Evolutionary conservation across 345 rosid species (phyloP), one percentile per base, ranked within the genome.

Genomic region (Noccaea bulbosa): DNA sequence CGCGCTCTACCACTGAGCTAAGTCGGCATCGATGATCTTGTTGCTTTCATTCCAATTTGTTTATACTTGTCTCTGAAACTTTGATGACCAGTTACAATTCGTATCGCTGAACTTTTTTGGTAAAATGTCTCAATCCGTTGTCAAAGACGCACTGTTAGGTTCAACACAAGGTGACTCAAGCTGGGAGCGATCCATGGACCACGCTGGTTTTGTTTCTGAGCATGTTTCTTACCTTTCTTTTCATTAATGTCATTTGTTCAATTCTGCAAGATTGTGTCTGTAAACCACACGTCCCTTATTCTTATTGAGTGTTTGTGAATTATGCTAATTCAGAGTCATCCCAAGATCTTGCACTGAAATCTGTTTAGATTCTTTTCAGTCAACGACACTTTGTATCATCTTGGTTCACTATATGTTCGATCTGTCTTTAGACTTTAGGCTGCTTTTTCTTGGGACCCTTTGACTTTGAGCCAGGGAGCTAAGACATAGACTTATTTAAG

Each of bases 401-500:
- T 53, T 39, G 10, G 38, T 39, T 68, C 69, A 24, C 58, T 6
- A 44, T 35, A 24, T 41, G 51, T 75, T 69, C 44, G 69, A 67
- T 69, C 52, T 69, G 55, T 62, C 35, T 69, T 62, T 39, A 74
- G 20, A 15, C 62, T 58, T 59, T 74, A 34, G 10, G 33, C 34
- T 50, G 48, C 61, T 67, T 67, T 73, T 38, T 49, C 9, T 10
- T 3, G 50, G 65, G 59, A 30, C 56, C 62, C 34, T 59, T 77
- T 71, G 81, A 71, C 73, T 72, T 60, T 50, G 71, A 46, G 74
- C 49, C 8, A 54, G 5, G 15, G 65, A 27, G 8, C 71, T 37
- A 47, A 48, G 27, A 57, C 4, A 43, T 66, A 20, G 61, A 66
- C 62, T 67, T 59, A 20, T 8, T 10, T 14, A 44, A 22, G 10